These are phyloP conservation scores for Beauveria sp. DNA, from an alignment of 2,329 filamentous ascomycete genomes.

Conservation along the genomic window DNA sequence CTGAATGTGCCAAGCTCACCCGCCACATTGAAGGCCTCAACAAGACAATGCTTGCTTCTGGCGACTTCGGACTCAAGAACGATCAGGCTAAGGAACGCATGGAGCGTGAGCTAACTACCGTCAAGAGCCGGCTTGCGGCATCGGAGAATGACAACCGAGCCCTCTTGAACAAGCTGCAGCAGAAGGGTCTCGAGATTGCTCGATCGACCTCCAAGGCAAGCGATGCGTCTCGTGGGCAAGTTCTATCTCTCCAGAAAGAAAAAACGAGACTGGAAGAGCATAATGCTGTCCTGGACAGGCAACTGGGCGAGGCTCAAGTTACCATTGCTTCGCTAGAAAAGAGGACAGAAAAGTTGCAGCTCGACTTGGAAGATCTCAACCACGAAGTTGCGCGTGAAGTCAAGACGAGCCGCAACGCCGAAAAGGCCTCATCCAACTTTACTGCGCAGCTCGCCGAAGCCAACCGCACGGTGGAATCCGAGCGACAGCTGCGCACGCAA, in stretches of 20 bases:
- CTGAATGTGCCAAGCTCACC: conserved; percentile 68
- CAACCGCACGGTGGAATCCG: conserved; percentile 83
- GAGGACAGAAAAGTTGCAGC: conserved; percentile 83
- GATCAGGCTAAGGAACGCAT: conserved; percentile 92
- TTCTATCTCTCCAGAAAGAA: conserved; percentile 70
- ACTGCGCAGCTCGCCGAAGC: conserved; percentile 80
- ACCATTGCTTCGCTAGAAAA: conserved; percentile 81
- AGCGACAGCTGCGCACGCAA: conserved; percentile 76
- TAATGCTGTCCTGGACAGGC: conserved; percentile 69
- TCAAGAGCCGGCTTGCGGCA: conserved; percentile 80
- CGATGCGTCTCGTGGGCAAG: conserved; percentile 72
- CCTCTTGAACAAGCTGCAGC: conserved; percentile 92
- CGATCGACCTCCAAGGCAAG: conserved; percentile 78
- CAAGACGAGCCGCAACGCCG: conserved; percentile 80
- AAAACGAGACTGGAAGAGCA: conserved; percentile 79
- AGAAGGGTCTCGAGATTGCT: conserved; percentile 94
- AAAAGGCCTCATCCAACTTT: conserved; percentile 75
- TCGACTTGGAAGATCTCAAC: conserved; percentile 84
- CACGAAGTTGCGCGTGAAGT: conserved; percentile 87
- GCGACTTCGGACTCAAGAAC: conserved; percentile 80
- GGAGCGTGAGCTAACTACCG: conserved; percentile 81
- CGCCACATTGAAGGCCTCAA: conserved; percentile 78
- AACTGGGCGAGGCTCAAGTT: conserved; percentile 79
- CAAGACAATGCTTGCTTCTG: conserved; percentile 79
- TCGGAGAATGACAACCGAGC: conserved; percentile 95